Evolutionary conservation across 176 grass and related monocot species (phyloP).

Genomic region (Phragmites australis): DNA sequence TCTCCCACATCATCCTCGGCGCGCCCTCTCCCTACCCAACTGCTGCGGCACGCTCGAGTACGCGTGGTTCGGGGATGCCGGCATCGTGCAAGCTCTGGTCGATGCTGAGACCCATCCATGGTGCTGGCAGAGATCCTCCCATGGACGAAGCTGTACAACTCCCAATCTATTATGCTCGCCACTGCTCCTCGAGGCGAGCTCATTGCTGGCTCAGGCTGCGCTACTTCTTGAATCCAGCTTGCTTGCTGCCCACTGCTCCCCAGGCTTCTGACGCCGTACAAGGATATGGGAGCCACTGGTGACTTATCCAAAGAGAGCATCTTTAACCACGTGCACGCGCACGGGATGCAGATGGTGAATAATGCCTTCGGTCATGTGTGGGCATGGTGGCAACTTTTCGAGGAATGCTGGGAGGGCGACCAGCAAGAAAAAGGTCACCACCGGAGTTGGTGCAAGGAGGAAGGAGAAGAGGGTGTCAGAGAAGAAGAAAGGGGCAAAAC

Average conservation of each 20-base stretch:
- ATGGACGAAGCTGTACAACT: constrained; percentile 60
- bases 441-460: too few species aligned
- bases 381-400: constrained; percentile 73
- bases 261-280: constrained; percentile 81
- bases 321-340: constrained; percentile 78
- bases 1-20: constrained; percentile 62
- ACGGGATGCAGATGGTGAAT: constrained; percentile 52
- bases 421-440: too few species aligned
- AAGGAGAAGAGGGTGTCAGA: too few species aligned
- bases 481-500: too few species aligned
- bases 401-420: constrained; percentile 76
- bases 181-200: constrained; percentile 58
- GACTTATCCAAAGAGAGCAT: constrained; percentile 56
- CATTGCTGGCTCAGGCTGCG: constrained; percentile 50
- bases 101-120: constrained; percentile 66
- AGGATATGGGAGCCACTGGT: not conserved
- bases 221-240: constrained; percentile 68
- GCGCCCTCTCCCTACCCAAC: constrained; percentile 66
- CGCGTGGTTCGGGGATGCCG: constrained; percentile 49
- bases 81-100: constrained; percentile 67
- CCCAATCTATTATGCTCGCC: constrained; percentile 52
- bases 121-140: constrained; percentile 56
- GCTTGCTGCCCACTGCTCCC: constrained; percentile 76
- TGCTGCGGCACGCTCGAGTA: constrained; percentile 84
- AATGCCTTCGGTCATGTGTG: constrained; percentile 65